Base-by-base conservation (phyloP, 1,284 basidiomycete species). In the Amylostereum chailletii region DNA sequence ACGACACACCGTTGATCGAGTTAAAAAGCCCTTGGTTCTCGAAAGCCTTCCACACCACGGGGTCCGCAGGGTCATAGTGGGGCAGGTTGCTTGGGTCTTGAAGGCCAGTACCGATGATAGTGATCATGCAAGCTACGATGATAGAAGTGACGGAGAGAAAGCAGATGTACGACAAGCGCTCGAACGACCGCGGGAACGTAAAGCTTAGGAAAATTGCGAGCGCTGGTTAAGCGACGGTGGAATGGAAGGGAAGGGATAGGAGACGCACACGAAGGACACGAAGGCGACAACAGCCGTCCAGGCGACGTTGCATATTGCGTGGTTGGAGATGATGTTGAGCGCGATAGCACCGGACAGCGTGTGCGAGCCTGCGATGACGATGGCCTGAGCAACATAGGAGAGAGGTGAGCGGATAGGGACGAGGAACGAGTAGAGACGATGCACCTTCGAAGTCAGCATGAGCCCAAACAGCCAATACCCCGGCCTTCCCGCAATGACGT, bases 401-500 rank as follows among this genome's bases (percentile, higher is more conserved):
- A 19, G 19, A 19, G 19, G 19, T 19, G 19, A 19, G 19, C 19
- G 19, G 19, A 19, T 19, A 19, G 19, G 19, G 19, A 19, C 19
- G 19, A 19, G 19, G 19, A 19, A 19, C 19, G 19, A 4, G 29
- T 30, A 7, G 27, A 19, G 19, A 19, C 8, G 9, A 30, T 39
- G 36, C 37, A 47, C 42, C 47, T 48, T 48, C 32, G 38, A 11
- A 10, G 34, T 44, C 26, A 48, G 47, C 47, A 48, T 48, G 11
- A 34, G n/a, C 33, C 47, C 47, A 29, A 48, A 48, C 3, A 48
- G 39, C 47, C 47, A 48, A 34, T 43, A 48, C 11, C 47, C 47
- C 33, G 27, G 11, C 30, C 34, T 33, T 7, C 47, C 47, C 4
- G 41, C 47, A 19, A 48, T 30, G 30, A 48, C 47, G 9, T 10